Base-by-base conservation (phyloP, 352 stramenopile genomes). In the Globisporangium parvum region DNA sequence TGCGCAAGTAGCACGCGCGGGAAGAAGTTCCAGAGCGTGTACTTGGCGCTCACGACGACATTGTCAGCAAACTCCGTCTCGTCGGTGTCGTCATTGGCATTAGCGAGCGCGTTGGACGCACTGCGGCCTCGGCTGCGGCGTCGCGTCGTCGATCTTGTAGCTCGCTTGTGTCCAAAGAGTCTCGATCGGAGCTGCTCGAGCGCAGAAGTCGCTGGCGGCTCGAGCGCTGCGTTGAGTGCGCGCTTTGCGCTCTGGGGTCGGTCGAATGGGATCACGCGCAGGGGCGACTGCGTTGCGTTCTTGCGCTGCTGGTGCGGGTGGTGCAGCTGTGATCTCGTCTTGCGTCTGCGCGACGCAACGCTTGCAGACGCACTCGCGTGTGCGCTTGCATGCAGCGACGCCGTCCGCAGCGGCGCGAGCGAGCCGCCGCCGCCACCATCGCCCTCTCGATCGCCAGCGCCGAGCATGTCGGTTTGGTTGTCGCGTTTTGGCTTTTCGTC, bases 1-100 rank as follows among this genome's bases (percentile, higher is more conserved):
- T 92, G 80, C 31, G 80, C 80, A n/a, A 87, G 56, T 23, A 95
- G 62, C 52, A 91, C 80, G 41, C 79, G 74, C 46, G 79, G 79
- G 10, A 63, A 59, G 54, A 95, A 95, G 62, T 88, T 93, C 72
- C 69, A 87, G 14, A 71, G 35, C 31, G 59, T 93, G 62, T 95
- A 95, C 68, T 93, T 93, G 57, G 85, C 79, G 28, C 74, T 93
- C 35, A 87, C 69, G 15, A 95, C 78, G 31, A 85, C 66, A 53
- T 95, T 93, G 55, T 55, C 72, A 11, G 66, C 66, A 47, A 91
- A 89, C 14, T 33, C 24, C 9, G 33, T n/a, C 6, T 65, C 48
- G 10, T 39, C 57, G 4, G 14, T 33, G n/a, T 47, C 26, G 3
- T n/a, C 44, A n/a, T n/a, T n/a, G n/a, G n/a, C n/a, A n/a, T n/a